Conservation (phyloP, 2,329 filamentous ascomycete species). For the Amphichorda felina region DNA sequence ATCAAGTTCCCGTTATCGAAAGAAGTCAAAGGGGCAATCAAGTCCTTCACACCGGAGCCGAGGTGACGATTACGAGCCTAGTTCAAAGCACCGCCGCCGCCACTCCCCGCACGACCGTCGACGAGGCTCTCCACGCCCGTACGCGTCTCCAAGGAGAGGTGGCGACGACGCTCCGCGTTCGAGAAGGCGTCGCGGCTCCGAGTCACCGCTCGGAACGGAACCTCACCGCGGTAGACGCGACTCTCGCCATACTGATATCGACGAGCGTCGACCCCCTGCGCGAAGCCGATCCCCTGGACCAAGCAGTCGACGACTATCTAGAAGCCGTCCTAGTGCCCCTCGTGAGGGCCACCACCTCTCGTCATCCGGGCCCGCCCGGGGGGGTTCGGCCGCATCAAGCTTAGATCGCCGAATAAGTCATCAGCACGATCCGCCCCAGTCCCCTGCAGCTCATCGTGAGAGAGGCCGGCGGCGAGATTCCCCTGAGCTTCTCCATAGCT, state of each 20-base stretch:
- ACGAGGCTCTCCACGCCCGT: slow-evolving; percentile 16
- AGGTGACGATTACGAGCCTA: slow-evolving; percentile 22
- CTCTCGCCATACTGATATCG: background rate
- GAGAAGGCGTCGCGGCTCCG: slow-evolving; percentile 13
- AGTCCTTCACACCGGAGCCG: slow-evolving; percentile 24
- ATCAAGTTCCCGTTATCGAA: slow-evolving; percentile 21
- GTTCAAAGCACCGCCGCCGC: slow-evolving; percentile 16
- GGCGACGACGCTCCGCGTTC: slow-evolving; percentile 9
- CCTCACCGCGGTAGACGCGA: background rate
- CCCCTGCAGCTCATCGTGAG: slow-evolving; percentile 15
- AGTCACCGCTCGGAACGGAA: slow-evolving; percentile 2
- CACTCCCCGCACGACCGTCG: slow-evolving; percentile 19
- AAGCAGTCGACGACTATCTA: slow-evolving; percentile 12
- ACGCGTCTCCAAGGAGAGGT: slow-evolving; percentile 13
- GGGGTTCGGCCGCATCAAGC: background rate
- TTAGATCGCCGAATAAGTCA: background rate
- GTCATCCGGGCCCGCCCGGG: background rate
- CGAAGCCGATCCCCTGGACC: background rate
- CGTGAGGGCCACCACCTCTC: background rate
- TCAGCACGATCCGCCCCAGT: background rate
- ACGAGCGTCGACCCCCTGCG: slow-evolving; percentile 1
- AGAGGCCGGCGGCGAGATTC: slow-evolving; percentile 14
- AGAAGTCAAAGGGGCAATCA: slow-evolving; percentile 23
- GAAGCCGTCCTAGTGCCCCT: background rate
- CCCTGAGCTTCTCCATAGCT: slow-evolving; percentile 18